A percentile compares a stretch with the other conserved stretches of the same genome.
These are phyloP conservation scores for Dactylis glomerata DNA, from an alignment of 176 grass and related monocot species.

Conservation along the genomic window DNA sequence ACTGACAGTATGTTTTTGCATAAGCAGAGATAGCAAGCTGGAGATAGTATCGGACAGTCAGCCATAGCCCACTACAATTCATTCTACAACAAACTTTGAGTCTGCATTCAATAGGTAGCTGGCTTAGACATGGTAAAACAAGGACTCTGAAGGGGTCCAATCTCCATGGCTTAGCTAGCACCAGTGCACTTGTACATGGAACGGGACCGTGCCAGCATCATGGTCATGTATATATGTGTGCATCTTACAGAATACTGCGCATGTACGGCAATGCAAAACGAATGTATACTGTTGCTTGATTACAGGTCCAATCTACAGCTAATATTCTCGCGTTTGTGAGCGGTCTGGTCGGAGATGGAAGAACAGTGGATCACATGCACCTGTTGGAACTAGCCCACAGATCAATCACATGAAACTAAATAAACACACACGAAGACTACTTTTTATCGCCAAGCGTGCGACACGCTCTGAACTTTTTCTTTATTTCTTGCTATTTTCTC, in stretches of 20 bases:
- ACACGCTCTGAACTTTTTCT: no score
- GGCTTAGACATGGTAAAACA: not conserved
- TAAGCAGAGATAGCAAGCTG: not conserved
- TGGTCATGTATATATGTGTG: conserved; percentile 22
- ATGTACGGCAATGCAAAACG: not conserved
- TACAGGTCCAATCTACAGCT: not conserved
- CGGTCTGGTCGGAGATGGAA: not conserved
- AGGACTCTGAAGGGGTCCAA: not conserved
- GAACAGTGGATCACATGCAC: conserved; percentile 12
- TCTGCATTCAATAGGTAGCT: not conserved
- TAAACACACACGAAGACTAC: no score
- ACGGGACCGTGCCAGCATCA: not conserved
- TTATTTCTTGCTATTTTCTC: no score
- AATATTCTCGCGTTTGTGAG: not conserved
- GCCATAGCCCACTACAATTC: not conserved
- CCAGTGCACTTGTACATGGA: no score
- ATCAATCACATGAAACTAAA: no score
- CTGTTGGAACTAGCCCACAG: no score
- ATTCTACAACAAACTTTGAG: not conserved
- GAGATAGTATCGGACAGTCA: not conserved
- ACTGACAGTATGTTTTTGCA: not conserved
- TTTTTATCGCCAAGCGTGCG: no score
- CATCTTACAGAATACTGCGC: not conserved
- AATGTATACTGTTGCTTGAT: not conserved
- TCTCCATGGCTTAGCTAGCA: not conserved